Evolutionary conservation across 257 asterid species (phyloP), one percentile per base, ranked within the genome.

Genomic region (Solanum tacnaense): DNA sequence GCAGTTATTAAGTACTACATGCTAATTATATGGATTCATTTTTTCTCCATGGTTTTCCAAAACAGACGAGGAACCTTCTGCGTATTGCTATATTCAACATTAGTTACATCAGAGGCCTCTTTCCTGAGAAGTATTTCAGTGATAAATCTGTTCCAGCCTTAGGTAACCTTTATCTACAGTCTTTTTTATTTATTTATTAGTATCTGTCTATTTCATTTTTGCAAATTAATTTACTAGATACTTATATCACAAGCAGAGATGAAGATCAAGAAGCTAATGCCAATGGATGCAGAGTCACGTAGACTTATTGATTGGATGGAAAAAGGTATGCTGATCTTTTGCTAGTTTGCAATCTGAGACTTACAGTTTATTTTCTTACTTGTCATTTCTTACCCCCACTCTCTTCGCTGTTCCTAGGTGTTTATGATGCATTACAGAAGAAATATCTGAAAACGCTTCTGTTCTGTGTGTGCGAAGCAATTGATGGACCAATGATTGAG

Each of bases 191-290:
- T 44, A 41, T 58, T 58, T 73, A 21, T 73, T 36, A 46, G 15
- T 27, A 56, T 41, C 27, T 72, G 56, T 65, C 25, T 41, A 6
- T 10, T 34, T 36, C 35, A 18, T 56, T 73, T 65, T 84, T 21
- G 32, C 87, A 75, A 71, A 90, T 88, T 85, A 76, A 58, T 73
- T 86, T 71, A 73, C 88, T 86, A 44, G 79, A 79, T 49, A 10
- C 39, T 90, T 85, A 65, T 52, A 75, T 73, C 86, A 78, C 71
- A 49, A 85, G 88, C 93, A 96, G 98, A 96, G 88, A 95, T 97
- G 98, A 97, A 97, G 94, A 94, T 97, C 72, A 97, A 97, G 93
- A 97, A 97, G 93, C 99, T 97, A 60, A 94, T 96, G 98, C 99
- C 99, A 56, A 90, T 97, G 96, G 99, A 96, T 93, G 96, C 96